These are phyloP conservation scores for Petunia secreta DNA, from an alignment of 257 asterid genomes.

Conservation along the genomic window DNA sequence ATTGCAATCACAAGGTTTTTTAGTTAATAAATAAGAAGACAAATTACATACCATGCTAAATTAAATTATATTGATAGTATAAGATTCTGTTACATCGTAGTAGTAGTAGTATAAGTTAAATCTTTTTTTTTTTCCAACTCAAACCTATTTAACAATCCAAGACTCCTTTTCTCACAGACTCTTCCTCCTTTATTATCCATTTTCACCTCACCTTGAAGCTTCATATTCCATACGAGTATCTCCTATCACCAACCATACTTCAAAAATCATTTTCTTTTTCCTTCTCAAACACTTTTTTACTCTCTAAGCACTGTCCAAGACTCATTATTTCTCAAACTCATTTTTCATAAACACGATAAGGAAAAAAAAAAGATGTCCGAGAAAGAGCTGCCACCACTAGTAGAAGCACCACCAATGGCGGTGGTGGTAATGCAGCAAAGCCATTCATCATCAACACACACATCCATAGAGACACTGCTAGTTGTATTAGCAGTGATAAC, in stretches of 20 bases:
- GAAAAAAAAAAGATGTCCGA: conserved; percentile 26
- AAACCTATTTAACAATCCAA: background rate
- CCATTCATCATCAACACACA: conserved; percentile 44
- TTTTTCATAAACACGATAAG: background rate
- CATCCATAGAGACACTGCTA: conserved; percentile 78
- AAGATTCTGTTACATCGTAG: no score
- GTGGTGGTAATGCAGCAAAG: conserved; percentile 38
- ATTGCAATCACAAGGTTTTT: no score
- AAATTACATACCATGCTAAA: no score
- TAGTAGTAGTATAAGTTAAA: no score
- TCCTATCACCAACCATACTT: background rate
- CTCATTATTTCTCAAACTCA: background rate
- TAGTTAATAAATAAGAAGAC: no score
- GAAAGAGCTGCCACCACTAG: conserved; percentile 79
- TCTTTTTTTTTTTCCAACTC: background rate
- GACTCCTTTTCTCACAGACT: background rate
- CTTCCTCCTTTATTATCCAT: background rate
- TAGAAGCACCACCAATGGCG: conserved; percentile 50
- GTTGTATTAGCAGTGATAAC: conserved; percentile 84
- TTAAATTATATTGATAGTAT: no score
- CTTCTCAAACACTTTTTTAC: background rate
- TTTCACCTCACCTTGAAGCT: background rate
- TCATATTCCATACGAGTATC: background rate
- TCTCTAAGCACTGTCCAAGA: background rate
- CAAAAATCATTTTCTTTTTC: background rate